Evolutionary conservation across 176 grass and related monocot genomes (phyloP).

Genomic region (Themeda triandra): DNA sequence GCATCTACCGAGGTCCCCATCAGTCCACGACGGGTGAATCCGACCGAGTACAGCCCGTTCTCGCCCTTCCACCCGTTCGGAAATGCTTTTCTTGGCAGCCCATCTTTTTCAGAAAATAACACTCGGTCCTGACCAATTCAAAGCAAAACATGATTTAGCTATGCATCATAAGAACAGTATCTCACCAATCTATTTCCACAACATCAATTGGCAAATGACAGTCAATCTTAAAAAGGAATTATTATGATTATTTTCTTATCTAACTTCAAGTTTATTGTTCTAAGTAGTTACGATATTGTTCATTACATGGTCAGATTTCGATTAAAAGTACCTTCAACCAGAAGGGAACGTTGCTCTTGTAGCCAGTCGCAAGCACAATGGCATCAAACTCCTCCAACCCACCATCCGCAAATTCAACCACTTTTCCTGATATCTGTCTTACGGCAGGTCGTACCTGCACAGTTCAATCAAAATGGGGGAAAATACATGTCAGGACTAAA

Average conservation of each 20-base stretch:
- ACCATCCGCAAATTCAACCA: slow-evolving; percentile 62
- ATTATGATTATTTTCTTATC: background rate
- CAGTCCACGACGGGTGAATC: slow-evolving; percentile 70
- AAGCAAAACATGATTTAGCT: slow-evolving; percentile 7
- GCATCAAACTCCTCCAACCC: slow-evolving; percentile 57
- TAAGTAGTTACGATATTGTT: background rate
- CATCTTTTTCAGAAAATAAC: slow-evolving; percentile 85
- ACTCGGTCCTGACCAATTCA: slow-evolving; percentile 56
- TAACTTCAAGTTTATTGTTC: background rate
- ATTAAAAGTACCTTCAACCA: slow-evolving; percentile 73
- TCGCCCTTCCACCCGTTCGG: slow-evolving; percentile 87
- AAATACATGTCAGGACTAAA: slow-evolving; percentile 14
- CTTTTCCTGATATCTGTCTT: slow-evolving; percentile 37
- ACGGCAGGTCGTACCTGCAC: slow-evolving; percentile 61
- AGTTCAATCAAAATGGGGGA: slow-evolving; percentile 26
- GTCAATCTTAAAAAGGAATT: background rate
- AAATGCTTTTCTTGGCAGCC: slow-evolving; percentile 77
- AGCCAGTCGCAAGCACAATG: slow-evolving; percentile 81
- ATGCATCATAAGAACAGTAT: background rate
- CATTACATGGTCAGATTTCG: background rate
- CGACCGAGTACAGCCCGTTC: slow-evolving; percentile 73
- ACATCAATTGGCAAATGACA: background rate
- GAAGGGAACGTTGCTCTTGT: slow-evolving; percentile 84
- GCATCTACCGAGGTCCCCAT: slow-evolving; percentile 79
- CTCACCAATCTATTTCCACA: background rate